A percentile compares a stretch with the other conserved stretches of the same genome.
phyloP scores from a whole-genome alignment of 2,329 filamentous ascomycete species.

The Podosphaera fusca region DNA sequence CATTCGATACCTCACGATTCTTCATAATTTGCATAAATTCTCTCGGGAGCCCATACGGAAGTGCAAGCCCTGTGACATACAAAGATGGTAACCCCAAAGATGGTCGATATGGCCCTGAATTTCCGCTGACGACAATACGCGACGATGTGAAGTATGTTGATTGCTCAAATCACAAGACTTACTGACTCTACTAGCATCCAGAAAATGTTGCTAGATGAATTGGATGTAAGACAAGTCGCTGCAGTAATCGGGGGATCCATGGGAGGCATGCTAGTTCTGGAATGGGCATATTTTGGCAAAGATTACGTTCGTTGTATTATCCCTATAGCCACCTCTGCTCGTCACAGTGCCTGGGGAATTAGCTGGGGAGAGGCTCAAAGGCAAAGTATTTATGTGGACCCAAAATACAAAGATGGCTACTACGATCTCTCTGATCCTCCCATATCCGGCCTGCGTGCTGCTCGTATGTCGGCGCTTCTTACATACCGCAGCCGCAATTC shows the following conservation, averaged over 20 bases:
- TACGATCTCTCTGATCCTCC: constrained; percentile 77
- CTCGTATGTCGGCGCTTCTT: constrained; percentile 86
- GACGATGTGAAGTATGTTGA: constrained; percentile 70
- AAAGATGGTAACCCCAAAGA: constrained; percentile 57
- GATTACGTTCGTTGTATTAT: constrained; percentile 63
- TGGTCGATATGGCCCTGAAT: constrained; percentile 78
- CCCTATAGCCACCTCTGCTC: constrained; percentile 63
- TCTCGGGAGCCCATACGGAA: constrained; percentile 64
- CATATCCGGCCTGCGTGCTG: constrained; percentile 65
- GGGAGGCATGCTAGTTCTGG: constrained; percentile 74
- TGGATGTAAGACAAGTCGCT: constrained; percentile 58
- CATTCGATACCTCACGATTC: constrained; percentile 63
- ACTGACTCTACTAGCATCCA: constrained; percentile 34
- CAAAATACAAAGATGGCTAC: constrained; percentile 95
- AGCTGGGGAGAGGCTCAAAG: constrained; percentile 78
- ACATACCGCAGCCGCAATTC: constrained; percentile 95
- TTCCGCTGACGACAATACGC: constrained; percentile 80
- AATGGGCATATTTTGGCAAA: constrained; percentile 78
- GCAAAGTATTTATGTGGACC: constrained; percentile 90
- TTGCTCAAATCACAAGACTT: constrained; percentile 2
- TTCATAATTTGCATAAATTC: constrained; percentile 76
- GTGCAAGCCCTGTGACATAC: constrained; percentile 69
- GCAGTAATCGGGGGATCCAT: constrained; percentile 66
- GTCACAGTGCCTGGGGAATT: constrained; percentile 75
- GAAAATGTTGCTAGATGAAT: constrained; percentile 55